A percentile compares a stretch with the other conserved stretches of the same genome.
Conservation (phyloP, 305 asterid species). For the Fraxinus dipetala region DNA sequence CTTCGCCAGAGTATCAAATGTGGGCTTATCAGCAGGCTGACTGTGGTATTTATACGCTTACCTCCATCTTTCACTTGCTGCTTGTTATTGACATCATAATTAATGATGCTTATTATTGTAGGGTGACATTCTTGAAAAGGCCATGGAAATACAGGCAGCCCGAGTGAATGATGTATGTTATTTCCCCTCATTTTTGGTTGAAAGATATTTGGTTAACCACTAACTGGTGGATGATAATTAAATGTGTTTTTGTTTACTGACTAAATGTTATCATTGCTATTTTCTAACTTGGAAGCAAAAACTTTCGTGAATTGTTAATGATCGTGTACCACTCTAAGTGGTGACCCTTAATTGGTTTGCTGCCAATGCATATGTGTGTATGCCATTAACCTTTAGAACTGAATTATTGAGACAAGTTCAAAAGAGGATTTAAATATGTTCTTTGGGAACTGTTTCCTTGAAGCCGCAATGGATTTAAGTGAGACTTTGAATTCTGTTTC, state of each 20-base stretch:
- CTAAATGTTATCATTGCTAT: not conserved
- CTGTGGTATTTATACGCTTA: slow-evolving; percentile 60
- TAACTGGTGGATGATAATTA: not conserved
- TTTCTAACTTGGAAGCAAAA: not conserved
- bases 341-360: not conserved
- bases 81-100: slow-evolving; percentile 15
- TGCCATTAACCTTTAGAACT: not conserved
- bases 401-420: not conserved
- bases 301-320: not conserved
- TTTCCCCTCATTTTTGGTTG: slow-evolving; percentile 5
- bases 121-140: slow-evolving; percentile 99
- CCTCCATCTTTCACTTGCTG: slow-evolving; percentile 16
- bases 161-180: slow-evolving; percentile 89
- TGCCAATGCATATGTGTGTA: not conserved
- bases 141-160: slow-evolving; percentile 83
- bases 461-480: not conserved
- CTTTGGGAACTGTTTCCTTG: not conserved
- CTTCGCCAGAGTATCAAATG: slow-evolving; percentile 97
- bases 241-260: not conserved
- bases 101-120: slow-evolving; percentile 39
- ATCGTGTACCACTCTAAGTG: not conserved
- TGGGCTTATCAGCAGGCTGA: slow-evolving; percentile 83
- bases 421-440: not conserved
- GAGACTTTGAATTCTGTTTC: not conserved
- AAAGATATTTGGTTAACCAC: not conserved